A percentile compares a stretch with the other conserved stretches of the same genome.
These are phyloP conservation scores for Quercus rubra DNA, from an alignment of 306 rosid species.

Conservation along the genomic window DNA sequence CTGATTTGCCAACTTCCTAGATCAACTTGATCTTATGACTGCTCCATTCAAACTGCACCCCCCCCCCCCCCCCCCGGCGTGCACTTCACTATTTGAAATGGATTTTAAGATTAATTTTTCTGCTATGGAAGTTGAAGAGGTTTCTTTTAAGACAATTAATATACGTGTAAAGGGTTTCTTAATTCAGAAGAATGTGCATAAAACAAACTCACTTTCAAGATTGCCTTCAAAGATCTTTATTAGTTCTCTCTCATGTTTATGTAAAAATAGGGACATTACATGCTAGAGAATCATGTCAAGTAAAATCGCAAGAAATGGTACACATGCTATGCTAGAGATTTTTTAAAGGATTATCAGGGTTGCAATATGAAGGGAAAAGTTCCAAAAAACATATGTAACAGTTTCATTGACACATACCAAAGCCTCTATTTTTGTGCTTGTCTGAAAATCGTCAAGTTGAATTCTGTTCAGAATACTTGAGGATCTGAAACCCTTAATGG, in stretches of 20 bases:
- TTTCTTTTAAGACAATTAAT: not conserved
- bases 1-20: not conserved
- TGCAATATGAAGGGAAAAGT: not conserved
- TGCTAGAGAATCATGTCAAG: not conserved
- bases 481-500: constrained; percentile 72
- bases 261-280: not conserved
- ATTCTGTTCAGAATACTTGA: constrained; percentile 87
- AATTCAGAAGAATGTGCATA: not conserved
- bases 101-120: not conserved
- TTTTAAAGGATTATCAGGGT: not conserved
- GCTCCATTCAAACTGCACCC: not conserved
- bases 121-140: not conserved
- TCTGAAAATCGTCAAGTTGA: constrained; percentile 74
- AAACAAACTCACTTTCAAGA: not conserved
- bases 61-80: no score
- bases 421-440: constrained; percentile 97
- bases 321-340: not conserved
- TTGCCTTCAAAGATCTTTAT: not conserved
- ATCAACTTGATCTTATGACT: not conserved
- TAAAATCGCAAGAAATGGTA: not conserved
- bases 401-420: constrained; percentile 55
- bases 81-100: not conserved
- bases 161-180: not conserved
- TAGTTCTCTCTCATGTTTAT: not conserved
- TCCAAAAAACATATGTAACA: not conserved